Conservation (phyloP, 148 eudicot species). For the Bassia scoparia region DNA sequence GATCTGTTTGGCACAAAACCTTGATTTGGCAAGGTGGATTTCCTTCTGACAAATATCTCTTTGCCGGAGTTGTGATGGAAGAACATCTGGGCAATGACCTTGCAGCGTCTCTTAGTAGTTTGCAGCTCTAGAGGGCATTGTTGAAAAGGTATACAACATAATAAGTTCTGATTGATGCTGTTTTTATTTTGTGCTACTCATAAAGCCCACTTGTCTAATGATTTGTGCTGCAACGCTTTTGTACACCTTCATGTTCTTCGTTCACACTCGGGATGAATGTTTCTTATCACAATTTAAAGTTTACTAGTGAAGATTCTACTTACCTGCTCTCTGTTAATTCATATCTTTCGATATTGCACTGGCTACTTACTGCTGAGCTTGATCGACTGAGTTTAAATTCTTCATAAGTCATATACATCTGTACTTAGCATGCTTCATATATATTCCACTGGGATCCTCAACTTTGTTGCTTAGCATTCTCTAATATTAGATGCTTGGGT, state of each 20-base stretch:
- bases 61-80: constrained; percentile 78
- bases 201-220: constrained; percentile 18
- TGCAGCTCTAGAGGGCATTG: constrained; percentile 56
- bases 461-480: too few relatives aligned
- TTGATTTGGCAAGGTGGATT: constrained; percentile 54
- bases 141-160: constrained; percentile 49
- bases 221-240: constrained; percentile 40
- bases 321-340: constrained; percentile 47
- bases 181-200: neutral
- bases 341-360: too few relatives aligned
- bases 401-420: too few relatives aligned
- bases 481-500: too few relatives aligned
- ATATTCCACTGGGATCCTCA: too few relatives aligned
- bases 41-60: constrained; percentile 58
- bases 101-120: constrained; percentile 45
- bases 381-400: too few relatives aligned
- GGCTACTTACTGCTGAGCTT: too few relatives aligned
- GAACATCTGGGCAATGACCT: constrained; percentile 79
- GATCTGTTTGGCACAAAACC: constrained; percentile 57
- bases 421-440: too few relatives aligned
- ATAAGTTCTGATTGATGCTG: neutral
- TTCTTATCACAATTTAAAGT: too few relatives aligned
- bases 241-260: constrained; percentile 73
- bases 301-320: too few relatives aligned
- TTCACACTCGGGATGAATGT: constrained; percentile 73